Conservation (phyloP, 495 filamentous ascomycete genomes). For the Xanthoparmelia taractica region DNA sequence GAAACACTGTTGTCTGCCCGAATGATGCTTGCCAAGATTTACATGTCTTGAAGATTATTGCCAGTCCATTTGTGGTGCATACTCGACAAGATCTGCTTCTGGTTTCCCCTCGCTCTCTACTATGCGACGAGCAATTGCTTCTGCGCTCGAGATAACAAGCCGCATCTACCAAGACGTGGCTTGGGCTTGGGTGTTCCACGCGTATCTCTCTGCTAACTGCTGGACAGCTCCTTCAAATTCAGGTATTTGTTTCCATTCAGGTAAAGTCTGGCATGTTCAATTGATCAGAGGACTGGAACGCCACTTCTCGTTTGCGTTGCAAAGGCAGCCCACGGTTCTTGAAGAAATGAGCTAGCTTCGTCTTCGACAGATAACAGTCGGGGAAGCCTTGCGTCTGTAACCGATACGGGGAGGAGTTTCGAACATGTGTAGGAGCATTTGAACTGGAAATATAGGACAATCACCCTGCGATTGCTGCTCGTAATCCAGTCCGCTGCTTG, state of each 20-base stretch:
- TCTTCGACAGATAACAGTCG: too few species aligned
- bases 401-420: background rate
- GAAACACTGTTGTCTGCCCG: background rate
- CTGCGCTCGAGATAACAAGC: background rate
- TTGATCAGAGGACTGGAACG: background rate
- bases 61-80: background rate
- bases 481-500: slow-evolving; percentile 30
- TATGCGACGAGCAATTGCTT: background rate
- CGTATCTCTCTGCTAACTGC: too few species aligned
- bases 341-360: background rate
- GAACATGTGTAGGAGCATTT: too few species aligned
- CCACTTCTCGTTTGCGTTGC: background rate
- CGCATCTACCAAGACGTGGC: background rate
- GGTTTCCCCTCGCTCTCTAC: background rate
- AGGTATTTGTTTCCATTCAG: background rate
- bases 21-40: background rate
- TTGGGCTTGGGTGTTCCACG: too few species aligned
- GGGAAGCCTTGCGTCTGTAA: background rate
- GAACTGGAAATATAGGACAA: background rate
- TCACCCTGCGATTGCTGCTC: background rate
- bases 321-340: background rate
- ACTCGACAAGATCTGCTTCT: background rate
- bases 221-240: background rate
- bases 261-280: background rate
- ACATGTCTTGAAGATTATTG: background rate